A percentile compares a stretch with the other conserved stretches of the same genome.
phyloP scores from a whole-genome alignment of 305 asterid species.

The Plantago lanceolata region DNA sequence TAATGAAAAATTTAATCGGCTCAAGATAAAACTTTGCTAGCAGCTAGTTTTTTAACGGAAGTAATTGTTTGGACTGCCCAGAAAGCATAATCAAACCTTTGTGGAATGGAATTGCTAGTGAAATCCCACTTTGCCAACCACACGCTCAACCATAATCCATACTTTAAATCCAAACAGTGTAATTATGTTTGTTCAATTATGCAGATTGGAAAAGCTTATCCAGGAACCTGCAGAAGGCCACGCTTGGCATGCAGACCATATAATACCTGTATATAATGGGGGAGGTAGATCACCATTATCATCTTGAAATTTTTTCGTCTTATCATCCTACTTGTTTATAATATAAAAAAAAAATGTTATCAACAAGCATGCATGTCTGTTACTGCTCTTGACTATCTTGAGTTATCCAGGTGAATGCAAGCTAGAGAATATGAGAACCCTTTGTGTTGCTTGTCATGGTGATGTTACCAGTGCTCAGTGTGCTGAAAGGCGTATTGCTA shows the following conservation, averaged over 20 bases:
- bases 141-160: too few species aligned
- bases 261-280: slow-evolving; percentile 79
- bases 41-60: too few species aligned
- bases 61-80: too few species aligned
- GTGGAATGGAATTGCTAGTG: too few species aligned
- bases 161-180: neutral
- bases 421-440: slow-evolving; percentile 95
- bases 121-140: too few species aligned
- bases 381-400: slow-evolving; percentile 3
- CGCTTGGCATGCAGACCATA: slow-evolving; percentile 99
- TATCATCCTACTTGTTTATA: neutral
- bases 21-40: too few species aligned
- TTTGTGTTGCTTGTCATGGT: slow-evolving; percentile 92
- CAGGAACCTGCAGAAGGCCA: slow-evolving; percentile 75
- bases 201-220: slow-evolving; percentile 72
- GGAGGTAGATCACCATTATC: slow-evolving; percentile 54
- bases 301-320: slow-evolving; percentile 9
- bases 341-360: neutral
- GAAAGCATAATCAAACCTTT: too few species aligned
- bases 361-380: neutral
- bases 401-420: slow-evolving; percentile 78
- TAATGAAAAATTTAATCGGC: too few species aligned
- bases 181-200: slow-evolving; percentile 22
- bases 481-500: slow-evolving; percentile 55
- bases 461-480: slow-evolving; percentile 77